Conservation (phyloP, 805 yeast species). For the Saturnispora quitensis region DNA sequence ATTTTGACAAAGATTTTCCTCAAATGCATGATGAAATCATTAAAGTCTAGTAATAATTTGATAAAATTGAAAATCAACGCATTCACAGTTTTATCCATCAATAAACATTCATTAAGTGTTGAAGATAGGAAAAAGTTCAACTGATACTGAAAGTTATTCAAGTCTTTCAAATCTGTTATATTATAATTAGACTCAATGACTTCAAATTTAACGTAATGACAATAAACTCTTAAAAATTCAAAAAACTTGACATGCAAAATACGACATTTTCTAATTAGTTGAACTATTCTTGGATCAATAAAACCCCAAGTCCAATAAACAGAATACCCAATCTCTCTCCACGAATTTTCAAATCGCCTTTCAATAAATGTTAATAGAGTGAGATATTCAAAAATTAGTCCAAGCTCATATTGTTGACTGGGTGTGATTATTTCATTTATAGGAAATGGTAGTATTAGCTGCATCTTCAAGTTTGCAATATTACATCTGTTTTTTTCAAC, state of each 20-base stretch:
- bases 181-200: conserved; percentile 1
- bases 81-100: conserved; percentile 40
- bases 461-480: conserved; percentile 46
- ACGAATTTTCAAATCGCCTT: conserved; percentile 50
- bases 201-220: conserved; percentile 39
- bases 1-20: conserved; percentile 6
- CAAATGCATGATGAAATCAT: conserved; percentile 2
- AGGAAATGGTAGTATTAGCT: conserved; percentile 76
- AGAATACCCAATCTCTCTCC: conserved; percentile 61
- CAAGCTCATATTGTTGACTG: conserved; percentile 68
- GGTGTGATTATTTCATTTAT: conserved; percentile 64
- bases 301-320: conserved; percentile 54
- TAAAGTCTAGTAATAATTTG: background rate
- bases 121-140: conserved; percentile 54
- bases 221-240: conserved; percentile 45
- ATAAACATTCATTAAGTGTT: conserved; percentile 54
- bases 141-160: conserved; percentile 35
- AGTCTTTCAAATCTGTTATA: conserved; percentile 17
- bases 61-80: conserved; percentile 1
- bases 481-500: conserved; percentile 11
- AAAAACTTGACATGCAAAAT: conserved; percentile 49
- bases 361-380: conserved; percentile 55
- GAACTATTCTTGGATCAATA: conserved; percentile 34
- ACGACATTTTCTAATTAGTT: conserved; percentile 48
- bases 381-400: conserved; percentile 66